phyloP scores from a whole-genome alignment of 768 basidiomycete genomes.

The Mycena galericulata region DNA sequence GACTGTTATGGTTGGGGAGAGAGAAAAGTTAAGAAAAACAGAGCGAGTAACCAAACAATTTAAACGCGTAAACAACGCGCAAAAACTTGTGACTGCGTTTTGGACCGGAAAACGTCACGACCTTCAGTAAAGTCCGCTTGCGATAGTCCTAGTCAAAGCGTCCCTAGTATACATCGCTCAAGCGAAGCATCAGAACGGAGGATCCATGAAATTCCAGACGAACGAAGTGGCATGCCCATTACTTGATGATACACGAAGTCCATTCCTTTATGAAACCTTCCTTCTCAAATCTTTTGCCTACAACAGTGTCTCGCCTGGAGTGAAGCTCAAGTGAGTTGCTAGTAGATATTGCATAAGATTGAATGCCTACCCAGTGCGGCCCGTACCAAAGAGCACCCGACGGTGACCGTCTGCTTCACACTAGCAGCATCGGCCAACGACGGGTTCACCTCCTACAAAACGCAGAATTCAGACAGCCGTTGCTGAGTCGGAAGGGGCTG shows the following conservation, averaged over 20 bases:
- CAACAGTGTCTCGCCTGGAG: slow-evolving; percentile 43
- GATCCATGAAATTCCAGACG: slow-evolving; percentile 6
- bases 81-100: slow-evolving; percentile 8
- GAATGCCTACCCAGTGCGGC: slow-evolving; percentile 77
- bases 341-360: background rate
- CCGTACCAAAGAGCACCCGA: slow-evolving; percentile 89
- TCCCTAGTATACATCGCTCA: background rate
- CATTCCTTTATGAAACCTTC: slow-evolving; percentile 13
- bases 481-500: background rate
- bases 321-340: slow-evolving; percentile 37
- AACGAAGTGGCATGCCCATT: slow-evolving; percentile 31
- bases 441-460: slow-evolving; percentile 92
- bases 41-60: slow-evolving; percentile 20
- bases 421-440: slow-evolving; percentile 81
- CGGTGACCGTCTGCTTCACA: slow-evolving; percentile 88
- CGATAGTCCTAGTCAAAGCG: slow-evolving; percentile 1
- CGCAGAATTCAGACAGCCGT: slow-evolving; percentile 10
- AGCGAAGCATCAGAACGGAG: background rate
- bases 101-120: slow-evolving; percentile 5
- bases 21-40: background rate
- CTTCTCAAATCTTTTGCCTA: slow-evolving; percentile 10
- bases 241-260: slow-evolving; percentile 17
- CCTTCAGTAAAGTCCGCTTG: background rate
- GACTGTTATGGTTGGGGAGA: background rate
- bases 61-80: slow-evolving; percentile 20